Base-by-base conservation (phyloP, 108 stramenopile species). In the Skeletonema marinoi region DNA sequence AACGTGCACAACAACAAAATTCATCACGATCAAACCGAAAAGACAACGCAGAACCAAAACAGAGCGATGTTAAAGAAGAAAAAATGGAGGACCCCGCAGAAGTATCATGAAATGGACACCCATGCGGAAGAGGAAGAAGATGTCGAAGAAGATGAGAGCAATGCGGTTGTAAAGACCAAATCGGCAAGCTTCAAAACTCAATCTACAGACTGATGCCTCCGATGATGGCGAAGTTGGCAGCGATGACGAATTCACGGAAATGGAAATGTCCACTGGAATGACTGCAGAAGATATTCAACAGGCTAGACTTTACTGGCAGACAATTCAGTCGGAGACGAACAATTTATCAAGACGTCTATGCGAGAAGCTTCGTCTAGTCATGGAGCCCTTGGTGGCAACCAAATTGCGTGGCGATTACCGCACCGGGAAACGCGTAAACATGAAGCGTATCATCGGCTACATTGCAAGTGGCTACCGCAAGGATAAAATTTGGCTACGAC, bases 401-500 rank as follows among this genome's bases (percentile, higher is more conserved):
- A 96, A 97, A 84, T 84, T 99, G 33, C 90, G 91, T 61, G 99
- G 99, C 7, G 98, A 99, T 82, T 99, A 98, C 70, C 86, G 98
- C 8, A 98, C 97, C 3, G 99, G 99, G 8, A 99, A 99, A 68
- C 70, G 99, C 48, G 96, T 99, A 71, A 98, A 99, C 82, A 98
- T 99, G 98, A 94, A 98, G 65, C 88, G 95, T 21, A 98, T 99
- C n/a, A 98, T 99, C 75, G 89, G 94, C 3, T 99, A 99, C 81
- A 97, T 99, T 66, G 99, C 99, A 31, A 96, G 95, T 63, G 97
- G 98, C 19, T 99, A 97, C 78, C 88, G 99, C 19, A 98, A 97
- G 79, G 99, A 99, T 78, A 98, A 98, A 81, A 99, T 99, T 65
- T 99, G 99, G 99, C 86, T 99, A n/a, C 86, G 98, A 21, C 78